Evolutionary conservation across 139 green algal genomes (phyloP).

Genomic region (Volvox reticuliferus): DNA sequence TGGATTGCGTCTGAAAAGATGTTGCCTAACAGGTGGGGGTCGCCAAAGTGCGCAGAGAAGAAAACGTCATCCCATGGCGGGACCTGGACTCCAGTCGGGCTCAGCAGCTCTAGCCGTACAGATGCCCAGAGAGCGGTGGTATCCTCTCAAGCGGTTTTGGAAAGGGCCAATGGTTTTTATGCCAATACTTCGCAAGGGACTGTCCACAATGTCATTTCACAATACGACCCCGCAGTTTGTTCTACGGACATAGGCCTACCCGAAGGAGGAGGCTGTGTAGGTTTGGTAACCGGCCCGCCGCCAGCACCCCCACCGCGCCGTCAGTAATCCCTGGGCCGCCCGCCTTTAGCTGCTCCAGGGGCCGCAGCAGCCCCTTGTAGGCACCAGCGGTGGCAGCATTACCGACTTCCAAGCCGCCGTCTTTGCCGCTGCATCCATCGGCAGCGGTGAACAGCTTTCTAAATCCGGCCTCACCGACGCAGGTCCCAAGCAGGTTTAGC

Average conservation of each 20-base stretch:
- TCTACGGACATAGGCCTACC: background rate
- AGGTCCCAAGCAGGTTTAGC: constrained; percentile 17
- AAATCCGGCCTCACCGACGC: constrained; percentile 2
- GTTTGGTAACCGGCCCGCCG: constrained; percentile 1
- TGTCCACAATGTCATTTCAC: too few species aligned
- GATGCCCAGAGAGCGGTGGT: too few species aligned
- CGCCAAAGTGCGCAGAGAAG: too few species aligned
- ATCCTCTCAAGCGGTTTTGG: too few species aligned
- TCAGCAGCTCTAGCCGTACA: too few species aligned
- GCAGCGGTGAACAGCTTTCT: background rate
- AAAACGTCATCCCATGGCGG: too few species aligned
- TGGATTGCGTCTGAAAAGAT: too few species aligned
- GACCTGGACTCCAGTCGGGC: too few species aligned
- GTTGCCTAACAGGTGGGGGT: too few species aligned
- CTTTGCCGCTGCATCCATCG: background rate
- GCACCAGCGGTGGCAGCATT: background rate
- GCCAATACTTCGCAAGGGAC: too few species aligned
- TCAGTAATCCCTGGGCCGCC: background rate
- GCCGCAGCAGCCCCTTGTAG: background rate
- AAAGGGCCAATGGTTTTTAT: too few species aligned
- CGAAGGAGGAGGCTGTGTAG: constrained; percentile 30
- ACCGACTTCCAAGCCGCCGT: background rate
- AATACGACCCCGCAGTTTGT: too few species aligned
- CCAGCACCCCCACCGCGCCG: constrained; percentile 10
- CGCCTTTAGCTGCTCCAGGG: constrained; percentile 33